A percentile compares a stretch with the other conserved stretches of the same genome.
Evolutionary conservation across 441 rosid species (phyloP).

Genomic region (Pelargonium fulgidum): DNA sequence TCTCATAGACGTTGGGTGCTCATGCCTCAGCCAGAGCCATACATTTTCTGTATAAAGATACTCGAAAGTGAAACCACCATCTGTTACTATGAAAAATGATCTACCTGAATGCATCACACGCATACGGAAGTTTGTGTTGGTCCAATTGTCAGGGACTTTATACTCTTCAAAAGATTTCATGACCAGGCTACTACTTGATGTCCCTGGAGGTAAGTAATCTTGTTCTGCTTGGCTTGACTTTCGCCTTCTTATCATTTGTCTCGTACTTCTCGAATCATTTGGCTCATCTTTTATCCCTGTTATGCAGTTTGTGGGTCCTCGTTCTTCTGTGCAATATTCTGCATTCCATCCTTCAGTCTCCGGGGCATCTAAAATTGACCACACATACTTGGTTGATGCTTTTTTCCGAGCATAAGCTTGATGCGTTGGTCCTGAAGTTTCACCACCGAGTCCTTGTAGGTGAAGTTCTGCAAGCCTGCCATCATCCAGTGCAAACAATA

Average conservation of each 20-base stretch:
- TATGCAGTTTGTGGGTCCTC: conserved; percentile 53
- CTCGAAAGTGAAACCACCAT: conserved; percentile 48
- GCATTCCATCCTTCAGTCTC: conserved; percentile 76
- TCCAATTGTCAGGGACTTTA: conserved; percentile 33
- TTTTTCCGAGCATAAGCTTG: conserved; percentile 37
- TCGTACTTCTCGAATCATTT: conserved; percentile 32
- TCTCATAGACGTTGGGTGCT: conserved; percentile 53
- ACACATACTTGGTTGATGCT: conserved; percentile 32
- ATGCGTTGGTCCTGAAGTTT: conserved; percentile 40
- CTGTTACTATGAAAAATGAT: conserved; percentile 52
- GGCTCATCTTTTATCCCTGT: conserved; percentile 48
- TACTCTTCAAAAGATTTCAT: conserved; percentile 22
- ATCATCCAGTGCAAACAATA: conserved; percentile 52
- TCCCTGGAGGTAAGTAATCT: conserved; percentile 34
- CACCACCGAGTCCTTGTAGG: conserved; percentile 51
- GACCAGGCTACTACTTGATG: conserved; percentile 3
- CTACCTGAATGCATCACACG: conserved; percentile 49
- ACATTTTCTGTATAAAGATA: conserved; percentile 49
- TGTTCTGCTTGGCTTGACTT: conserved; percentile 36
- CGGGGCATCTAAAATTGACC: conserved; percentile 56
- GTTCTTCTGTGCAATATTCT: conserved; percentile 70
- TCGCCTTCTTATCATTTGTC: conserved; percentile 41
- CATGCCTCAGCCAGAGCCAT: conserved; percentile 67
- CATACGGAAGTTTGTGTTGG: conserved; percentile 38
- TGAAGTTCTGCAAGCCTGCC: conserved; percentile 67